Base-by-base conservation (phyloP, 306 rosid genomes). In the Boehmeria nivea region DNA sequence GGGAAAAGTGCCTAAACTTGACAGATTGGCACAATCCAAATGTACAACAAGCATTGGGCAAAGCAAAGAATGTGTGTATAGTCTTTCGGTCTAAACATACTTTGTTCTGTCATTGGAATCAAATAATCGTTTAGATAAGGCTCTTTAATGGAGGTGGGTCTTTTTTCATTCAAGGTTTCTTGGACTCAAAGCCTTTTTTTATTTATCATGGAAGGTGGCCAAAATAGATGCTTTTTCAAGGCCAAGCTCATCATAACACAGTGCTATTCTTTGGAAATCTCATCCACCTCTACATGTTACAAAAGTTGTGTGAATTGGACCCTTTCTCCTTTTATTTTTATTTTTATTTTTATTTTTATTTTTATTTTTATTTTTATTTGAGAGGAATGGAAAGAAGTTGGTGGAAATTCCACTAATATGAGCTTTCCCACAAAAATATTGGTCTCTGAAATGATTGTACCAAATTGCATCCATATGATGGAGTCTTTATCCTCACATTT, bases 231-330 rank as follows among this genome's bases (percentile, higher is more conserved):
- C 27, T 11, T 15, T 55, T 51, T 54, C 48, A 28, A 65, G 20
- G 64, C 61, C 65, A 57, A 64, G 25, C 45, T 80, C 66, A 77
- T 80, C 63, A 77, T 75, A 55, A 67, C 31, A 46, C 45, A 40
- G 17, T 33, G 59, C 7, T 72, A 63, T 63, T 65, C 47, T 57
- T 65, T 64, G 55, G 59, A 60, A 40, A 18, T 58, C 63, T 26
- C 47, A 50, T 68, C n/a, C n/a, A n/a, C n/a, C 61, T 66, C 49
- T 27, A 66, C 55, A 37, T 72, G 73, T 48, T 48, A 40, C 18
- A 22, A 65, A 61, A 50, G 60, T 48, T 50, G 45, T 4, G n/a
- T 40, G 54, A 51, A 43, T 66, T 64, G 64, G 61, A 59, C 70
- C 72, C 64, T 63, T n/a, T n/a, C 44, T 26, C 5, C 25, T 50